phyloP scores from a whole-genome alignment of 2,329 filamentous ascomycete genomes.

The Pyrenophora teres region DNA sequence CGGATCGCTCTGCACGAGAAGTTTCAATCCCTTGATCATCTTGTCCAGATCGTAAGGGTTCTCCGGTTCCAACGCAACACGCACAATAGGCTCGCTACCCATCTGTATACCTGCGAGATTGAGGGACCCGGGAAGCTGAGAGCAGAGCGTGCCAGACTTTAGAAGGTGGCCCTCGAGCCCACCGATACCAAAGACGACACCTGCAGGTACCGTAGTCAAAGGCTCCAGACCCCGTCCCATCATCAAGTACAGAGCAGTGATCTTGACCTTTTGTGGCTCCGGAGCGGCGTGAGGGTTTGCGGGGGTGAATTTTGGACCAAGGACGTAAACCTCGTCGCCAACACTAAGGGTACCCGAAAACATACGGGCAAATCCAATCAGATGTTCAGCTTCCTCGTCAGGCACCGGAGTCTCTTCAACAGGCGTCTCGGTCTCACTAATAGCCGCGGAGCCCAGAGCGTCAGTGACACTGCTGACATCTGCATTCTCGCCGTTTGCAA shows the following conservation, averaged over 20 bases:
- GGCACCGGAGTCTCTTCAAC: conserved; percentile 53
- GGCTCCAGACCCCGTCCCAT: conserved; percentile 91
- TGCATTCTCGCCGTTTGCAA: conserved; percentile 48
- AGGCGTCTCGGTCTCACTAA: conserved; percentile 51
- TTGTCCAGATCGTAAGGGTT: conserved; percentile 91
- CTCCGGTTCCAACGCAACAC: conserved; percentile 90
- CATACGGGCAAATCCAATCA: conserved; percentile 92
- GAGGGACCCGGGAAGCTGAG: conserved; percentile 79
- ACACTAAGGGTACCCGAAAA: conserved; percentile 90
- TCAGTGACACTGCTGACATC: conserved; percentile 61
- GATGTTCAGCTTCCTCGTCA: conserved; percentile 75
- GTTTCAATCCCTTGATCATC: conserved; percentile 85
- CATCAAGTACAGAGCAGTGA: conserved; percentile 88
- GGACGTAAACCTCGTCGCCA: conserved; percentile 87
- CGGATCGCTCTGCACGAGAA: conserved; percentile 92
- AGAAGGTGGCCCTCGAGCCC: conserved; percentile 92
- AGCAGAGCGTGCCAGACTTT: conserved; percentile 93
- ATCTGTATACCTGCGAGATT: conserved; percentile 88
- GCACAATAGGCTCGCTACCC: conserved; percentile 86
- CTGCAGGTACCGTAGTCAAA: conserved; percentile 82
- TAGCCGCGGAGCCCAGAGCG: conserved; percentile 64
- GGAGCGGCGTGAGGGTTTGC: conserved; percentile 72
- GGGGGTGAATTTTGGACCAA: conserved; percentile 91
- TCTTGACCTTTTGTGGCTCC: conserved; percentile 78
- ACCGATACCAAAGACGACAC: conserved; percentile 92